These are phyloP conservation scores for Pisolithus microcarpus DNA, from an alignment of 768 basidiomycete genomes.

Conservation along the genomic window DNA sequence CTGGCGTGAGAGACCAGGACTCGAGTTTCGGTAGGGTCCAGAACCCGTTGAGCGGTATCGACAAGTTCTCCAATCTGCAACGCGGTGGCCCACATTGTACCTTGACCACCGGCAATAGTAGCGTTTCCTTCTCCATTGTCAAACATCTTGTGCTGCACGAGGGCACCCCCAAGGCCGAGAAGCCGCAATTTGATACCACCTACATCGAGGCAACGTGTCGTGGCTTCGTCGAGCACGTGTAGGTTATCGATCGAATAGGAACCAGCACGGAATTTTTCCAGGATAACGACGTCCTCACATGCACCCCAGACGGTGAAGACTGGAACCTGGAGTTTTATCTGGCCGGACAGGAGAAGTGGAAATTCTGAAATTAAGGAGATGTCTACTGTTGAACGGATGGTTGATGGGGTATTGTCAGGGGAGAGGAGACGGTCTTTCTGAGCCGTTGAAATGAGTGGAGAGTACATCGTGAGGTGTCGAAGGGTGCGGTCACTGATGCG, in stretches of 20 bases:
- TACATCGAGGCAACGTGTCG: conserved; percentile 85
- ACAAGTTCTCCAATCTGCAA: conserved; percentile 97
- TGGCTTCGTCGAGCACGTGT: conserved; percentile 89
- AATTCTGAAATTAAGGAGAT: conserved; percentile 88
- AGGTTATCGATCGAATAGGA: conserved; percentile 84
- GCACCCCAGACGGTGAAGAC: conserved; percentile 97
- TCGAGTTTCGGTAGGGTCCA: conserved; percentile 89
- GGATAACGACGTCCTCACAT: conserved; percentile 88
- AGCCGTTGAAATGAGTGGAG: conserved; percentile 80
- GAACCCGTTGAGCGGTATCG: conserved; percentile 92
- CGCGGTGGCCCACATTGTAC: conserved; percentile 98
- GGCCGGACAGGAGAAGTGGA: conserved; percentile 81
- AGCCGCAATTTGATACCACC: conserved; percentile 91
- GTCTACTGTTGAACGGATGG: conserved; percentile 67
- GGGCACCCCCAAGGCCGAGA: conserved; percentile 92
- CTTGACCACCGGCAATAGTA: conserved; percentile 97
- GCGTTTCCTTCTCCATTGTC: conserved; percentile 90
- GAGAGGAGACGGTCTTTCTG: conserved; percentile 75
- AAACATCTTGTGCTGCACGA: conserved; percentile 92
- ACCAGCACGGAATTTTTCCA: conserved; percentile 87
- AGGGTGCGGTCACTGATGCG: conserved; percentile 94
- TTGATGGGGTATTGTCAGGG: conserved; percentile 57
- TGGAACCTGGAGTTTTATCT: conserved; percentile 85
- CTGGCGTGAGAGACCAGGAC: conserved; percentile 88
- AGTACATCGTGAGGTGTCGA: conserved; percentile 93